Evolutionary conservation across 495 filamentous ascomycete genomes (phyloP).

Genomic region (Cercophora scortea): DNA sequence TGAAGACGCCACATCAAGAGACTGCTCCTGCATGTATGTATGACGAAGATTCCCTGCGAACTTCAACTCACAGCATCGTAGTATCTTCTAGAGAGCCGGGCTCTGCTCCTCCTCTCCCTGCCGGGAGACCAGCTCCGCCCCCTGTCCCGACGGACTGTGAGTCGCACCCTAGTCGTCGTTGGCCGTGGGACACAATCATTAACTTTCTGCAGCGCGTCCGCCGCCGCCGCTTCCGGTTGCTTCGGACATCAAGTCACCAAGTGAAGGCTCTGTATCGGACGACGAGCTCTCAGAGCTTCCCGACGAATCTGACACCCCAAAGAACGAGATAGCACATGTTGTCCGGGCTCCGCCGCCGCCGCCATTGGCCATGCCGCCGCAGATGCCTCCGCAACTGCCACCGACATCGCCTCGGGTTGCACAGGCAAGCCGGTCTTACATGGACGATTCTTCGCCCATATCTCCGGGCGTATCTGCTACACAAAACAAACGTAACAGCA

Average conservation of each 20-base stretch:
- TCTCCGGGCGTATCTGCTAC: slow-evolving; percentile 27
- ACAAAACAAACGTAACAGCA: slow-evolving; percentile 45
- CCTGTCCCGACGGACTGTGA: slow-evolving; percentile 62
- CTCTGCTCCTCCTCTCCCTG: slow-evolving; percentile 51
- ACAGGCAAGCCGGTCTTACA: slow-evolving; percentile 43
- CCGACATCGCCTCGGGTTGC: slow-evolving; percentile 46
- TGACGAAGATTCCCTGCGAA: slow-evolving; percentile 12
- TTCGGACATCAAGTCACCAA: slow-evolving; percentile 51
- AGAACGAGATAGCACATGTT: slow-evolving; percentile 26
- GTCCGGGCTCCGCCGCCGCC: slow-evolving; percentile 37
- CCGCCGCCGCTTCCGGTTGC: slow-evolving; percentile 42
- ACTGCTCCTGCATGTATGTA: slow-evolving; percentile 40
- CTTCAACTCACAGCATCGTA: slow-evolving; percentile 24
- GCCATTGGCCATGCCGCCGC: slow-evolving; percentile 28
- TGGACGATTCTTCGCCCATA: slow-evolving; percentile 36
- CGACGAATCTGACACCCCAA: slow-evolving; percentile 29
- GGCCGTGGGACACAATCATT: slow-evolving; percentile 16
- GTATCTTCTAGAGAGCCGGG: slow-evolving; percentile 28
- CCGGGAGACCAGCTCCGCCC: slow-evolving; percentile 58
- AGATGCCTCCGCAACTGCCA: slow-evolving; percentile 20
- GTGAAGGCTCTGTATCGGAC: slow-evolving; percentile 81
- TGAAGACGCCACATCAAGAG: slow-evolving; percentile 31
- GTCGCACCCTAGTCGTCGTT: slow-evolving; percentile 21
- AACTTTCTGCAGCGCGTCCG: slow-evolving; percentile 49
- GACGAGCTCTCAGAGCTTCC: slow-evolving; percentile 76